These are phyloP conservation scores for Fusarium incarnatum DNA, from an alignment of 2,329 filamentous ascomycete genomes.

Conservation along the genomic window DNA sequence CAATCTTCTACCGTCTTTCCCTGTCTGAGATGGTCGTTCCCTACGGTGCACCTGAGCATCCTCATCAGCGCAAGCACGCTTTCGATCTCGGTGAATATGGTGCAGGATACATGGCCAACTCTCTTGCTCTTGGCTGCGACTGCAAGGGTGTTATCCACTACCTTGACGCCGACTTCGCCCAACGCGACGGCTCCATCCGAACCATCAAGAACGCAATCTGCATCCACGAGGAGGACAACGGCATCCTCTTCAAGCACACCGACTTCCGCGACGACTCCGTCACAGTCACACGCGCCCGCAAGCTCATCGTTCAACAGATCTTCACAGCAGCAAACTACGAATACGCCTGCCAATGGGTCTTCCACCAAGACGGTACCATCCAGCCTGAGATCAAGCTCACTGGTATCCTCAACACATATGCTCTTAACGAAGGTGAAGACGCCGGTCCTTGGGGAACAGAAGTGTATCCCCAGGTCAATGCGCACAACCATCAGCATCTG, in stretches of 20 bases:
- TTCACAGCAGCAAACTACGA: slow-evolving; percentile 98
- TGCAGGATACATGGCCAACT: slow-evolving; percentile 86
- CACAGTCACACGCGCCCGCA: slow-evolving; percentile 86
- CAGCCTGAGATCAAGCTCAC: slow-evolving; percentile 93
- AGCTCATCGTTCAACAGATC: slow-evolving; percentile 88
- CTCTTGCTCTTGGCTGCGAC: slow-evolving; percentile 79
- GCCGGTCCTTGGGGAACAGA: slow-evolving; percentile 90
- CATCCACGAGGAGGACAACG: slow-evolving; percentile 92
- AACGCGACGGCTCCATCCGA: slow-evolving; percentile 77
- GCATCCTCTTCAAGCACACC: slow-evolving; percentile 93
- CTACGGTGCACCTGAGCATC: slow-evolving; percentile 83
- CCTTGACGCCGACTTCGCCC: slow-evolving; percentile 87
- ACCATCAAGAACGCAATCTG: slow-evolving; percentile 95
- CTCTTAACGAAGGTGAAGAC: slow-evolving; percentile 83
- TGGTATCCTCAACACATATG: slow-evolving; percentile 92
- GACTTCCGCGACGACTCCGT: slow-evolving; percentile 92
- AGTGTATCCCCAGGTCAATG: slow-evolving; percentile 85
- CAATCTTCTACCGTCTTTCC: slow-evolving; percentile 89
- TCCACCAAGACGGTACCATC: slow-evolving; percentile 86
- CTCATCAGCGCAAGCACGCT: slow-evolving; percentile 84
- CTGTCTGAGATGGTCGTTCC: slow-evolving; percentile 95
- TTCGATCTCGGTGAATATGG: slow-evolving; percentile 86
- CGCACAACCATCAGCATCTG: slow-evolving; percentile 95
- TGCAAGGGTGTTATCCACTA: slow-evolving; percentile 94
- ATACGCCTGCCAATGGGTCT: slow-evolving; percentile 82